Conservation (phyloP, 129 eudicot genomes). For the Scalesia atractyloides region DNA sequence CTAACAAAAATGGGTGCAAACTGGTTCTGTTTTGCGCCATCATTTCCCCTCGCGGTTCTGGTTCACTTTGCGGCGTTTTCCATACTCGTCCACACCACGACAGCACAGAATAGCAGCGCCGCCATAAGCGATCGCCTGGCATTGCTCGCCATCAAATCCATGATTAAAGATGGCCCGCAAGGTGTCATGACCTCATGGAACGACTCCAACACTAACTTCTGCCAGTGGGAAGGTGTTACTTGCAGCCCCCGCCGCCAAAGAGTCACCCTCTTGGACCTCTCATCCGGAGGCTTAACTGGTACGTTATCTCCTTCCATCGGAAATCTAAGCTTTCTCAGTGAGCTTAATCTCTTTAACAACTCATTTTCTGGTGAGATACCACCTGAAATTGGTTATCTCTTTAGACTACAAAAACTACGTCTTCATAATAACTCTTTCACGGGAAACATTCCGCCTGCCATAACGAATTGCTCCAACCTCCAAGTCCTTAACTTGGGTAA, state of each 20-base stretch:
- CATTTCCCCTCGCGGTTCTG: slow-evolving; percentile 9
- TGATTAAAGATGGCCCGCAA: slow-evolving; percentile 36
- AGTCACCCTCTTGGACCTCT: slow-evolving; percentile 29
- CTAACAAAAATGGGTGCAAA: slow-evolving; percentile 4
- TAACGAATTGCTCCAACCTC: slow-evolving; percentile 32
- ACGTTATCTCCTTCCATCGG: slow-evolving; percentile 40
- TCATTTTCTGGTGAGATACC: slow-evolving; percentile 34
- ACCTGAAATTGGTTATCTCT: slow-evolving; percentile 25
- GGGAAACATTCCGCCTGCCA: slow-evolving; percentile 36
- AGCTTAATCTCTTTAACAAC: slow-evolving; percentile 27
- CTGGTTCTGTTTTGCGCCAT: slow-evolving; percentile 6
- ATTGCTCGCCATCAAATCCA: slow-evolving; percentile 32
- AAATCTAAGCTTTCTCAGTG: slow-evolving; percentile 38
- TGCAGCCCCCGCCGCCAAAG: slow-evolving; percentile 32
- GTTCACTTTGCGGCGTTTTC: background rate
- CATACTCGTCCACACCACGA: background rate
- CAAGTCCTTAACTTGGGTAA: slow-evolving; percentile 18
- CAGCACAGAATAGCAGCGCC: slow-evolving; percentile 4
- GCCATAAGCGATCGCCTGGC: slow-evolving; percentile 13
- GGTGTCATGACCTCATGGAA: slow-evolving; percentile 32
- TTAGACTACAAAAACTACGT: slow-evolving; percentile 26
- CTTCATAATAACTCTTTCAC: slow-evolving; percentile 24
- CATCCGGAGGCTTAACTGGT: slow-evolving; percentile 25
- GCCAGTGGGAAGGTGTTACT: slow-evolving; percentile 35
- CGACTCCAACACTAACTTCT: slow-evolving; percentile 11